A percentile compares a stretch with the other conserved stretches of the same genome.
These are phyloP conservation scores for Rossbeevera mucosa DNA, from an alignment of 768 basidiomycete species.

Conservation along the genomic window DNA sequence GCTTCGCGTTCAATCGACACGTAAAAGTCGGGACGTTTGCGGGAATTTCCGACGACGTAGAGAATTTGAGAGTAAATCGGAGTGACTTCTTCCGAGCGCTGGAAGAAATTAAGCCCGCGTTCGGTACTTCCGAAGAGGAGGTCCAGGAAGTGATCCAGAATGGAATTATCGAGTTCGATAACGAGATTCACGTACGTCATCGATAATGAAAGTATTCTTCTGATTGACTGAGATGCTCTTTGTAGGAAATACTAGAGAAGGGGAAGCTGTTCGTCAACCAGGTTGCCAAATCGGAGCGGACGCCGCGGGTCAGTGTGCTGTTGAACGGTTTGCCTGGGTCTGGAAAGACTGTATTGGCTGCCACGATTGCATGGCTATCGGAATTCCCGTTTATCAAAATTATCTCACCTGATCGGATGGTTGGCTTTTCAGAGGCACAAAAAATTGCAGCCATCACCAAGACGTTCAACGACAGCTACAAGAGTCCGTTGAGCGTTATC, in stretches of 20 bases:
- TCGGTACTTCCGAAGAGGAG: constrained; percentile 97
- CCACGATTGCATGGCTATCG: constrained; percentile 90
- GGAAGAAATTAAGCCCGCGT: constrained; percentile 93
- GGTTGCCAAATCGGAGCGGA: constrained; percentile 83
- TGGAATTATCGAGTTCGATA: constrained; percentile 88
- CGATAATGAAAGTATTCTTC: neutral
- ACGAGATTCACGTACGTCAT: constrained; percentile 59
- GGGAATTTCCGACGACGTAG: constrained; percentile 93
- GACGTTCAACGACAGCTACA: constrained; percentile 92
- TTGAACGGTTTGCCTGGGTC: constrained; percentile 87
- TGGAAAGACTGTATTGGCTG: constrained; percentile 93
- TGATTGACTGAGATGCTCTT: neutral
- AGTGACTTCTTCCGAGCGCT: constrained; percentile 86
- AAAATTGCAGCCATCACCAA: constrained; percentile 91
- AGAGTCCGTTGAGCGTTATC: constrained; percentile 93
- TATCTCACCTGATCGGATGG: constrained; percentile 94
- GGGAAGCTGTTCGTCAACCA: constrained; percentile 91
- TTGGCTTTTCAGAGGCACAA: constrained; percentile 88
- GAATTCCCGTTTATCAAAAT: constrained; percentile 97
- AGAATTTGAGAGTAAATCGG: constrained; percentile 83
- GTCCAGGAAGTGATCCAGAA: constrained; percentile 89
- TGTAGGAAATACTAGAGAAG: constrained; percentile 78
- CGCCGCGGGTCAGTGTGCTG: constrained; percentile 86
- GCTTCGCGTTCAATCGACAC: constrained; percentile 96
- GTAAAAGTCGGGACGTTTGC: constrained; percentile 98